Percentiles rank a stretch among this genome's conserved stretches.
phyloP scores from a whole-genome alignment of 257 asterid species.

The Agastache rugosa region DNA sequence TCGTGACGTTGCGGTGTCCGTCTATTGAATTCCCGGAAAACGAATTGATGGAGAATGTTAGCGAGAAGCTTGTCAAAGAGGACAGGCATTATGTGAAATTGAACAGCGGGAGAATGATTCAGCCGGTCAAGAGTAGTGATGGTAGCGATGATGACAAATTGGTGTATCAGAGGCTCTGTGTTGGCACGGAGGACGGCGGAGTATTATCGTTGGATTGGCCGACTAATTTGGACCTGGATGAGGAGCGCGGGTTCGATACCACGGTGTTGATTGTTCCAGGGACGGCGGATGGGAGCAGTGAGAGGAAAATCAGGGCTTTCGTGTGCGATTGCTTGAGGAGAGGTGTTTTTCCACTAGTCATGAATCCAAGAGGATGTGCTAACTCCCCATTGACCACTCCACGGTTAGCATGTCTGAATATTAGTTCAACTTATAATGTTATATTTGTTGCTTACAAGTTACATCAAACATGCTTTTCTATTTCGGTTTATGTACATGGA shows the following conservation, averaged over 20 bases:
- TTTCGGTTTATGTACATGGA: neutral
- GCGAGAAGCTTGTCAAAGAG: constrained; percentile 72
- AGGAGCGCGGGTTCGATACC: constrained; percentile 85
- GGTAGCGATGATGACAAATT: constrained; percentile 47
- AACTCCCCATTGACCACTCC: constrained; percentile 92
- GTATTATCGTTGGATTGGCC: constrained; percentile 95
- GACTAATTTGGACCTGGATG: constrained; percentile 78
- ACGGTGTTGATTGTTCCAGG: constrained; percentile 88
- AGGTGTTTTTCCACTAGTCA: constrained; percentile 85
- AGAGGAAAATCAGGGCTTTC: constrained; percentile 54
- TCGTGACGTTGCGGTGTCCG: constrained; percentile 84
- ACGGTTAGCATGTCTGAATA: constrained; percentile 51
- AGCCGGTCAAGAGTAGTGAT: constrained; percentile 41
- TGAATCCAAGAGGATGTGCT: constrained; percentile 99
- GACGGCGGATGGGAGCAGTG: constrained; percentile 79
- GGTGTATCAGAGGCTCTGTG: constrained; percentile 87
- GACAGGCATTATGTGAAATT: constrained; percentile 75
- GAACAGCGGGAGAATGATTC: constrained; percentile 63
- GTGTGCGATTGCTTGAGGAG: constrained; percentile 74
- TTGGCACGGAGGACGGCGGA: constrained; percentile 83
- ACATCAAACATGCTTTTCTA: neutral
- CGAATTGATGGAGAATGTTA: constrained; percentile 66
- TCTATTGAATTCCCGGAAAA: constrained; percentile 70
- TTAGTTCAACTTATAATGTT: constrained; percentile 5
- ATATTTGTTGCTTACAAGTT: neutral